Conservation (phyloP, 2,329 filamentous ascomycete species). For the Volutella citrinella region DNA sequence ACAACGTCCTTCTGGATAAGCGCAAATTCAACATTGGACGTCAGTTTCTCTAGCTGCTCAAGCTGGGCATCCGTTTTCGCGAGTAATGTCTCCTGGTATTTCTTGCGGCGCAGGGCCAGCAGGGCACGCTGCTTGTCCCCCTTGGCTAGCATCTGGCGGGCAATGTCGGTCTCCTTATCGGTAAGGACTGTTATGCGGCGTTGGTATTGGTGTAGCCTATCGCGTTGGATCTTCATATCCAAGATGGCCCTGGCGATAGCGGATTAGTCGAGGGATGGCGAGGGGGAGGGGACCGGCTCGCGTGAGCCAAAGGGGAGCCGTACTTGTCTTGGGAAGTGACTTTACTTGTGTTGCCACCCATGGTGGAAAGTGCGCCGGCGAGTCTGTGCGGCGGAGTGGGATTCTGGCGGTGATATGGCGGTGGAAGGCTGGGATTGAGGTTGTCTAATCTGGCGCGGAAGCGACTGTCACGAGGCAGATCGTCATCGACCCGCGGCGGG, state of each 20-base stretch:
- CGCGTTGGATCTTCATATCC: constrained; percentile 95
- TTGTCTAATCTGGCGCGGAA: no score
- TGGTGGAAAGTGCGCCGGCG: constrained; percentile 25
- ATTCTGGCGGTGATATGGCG: constrained; percentile 4
- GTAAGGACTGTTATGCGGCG: constrained; percentile 84
- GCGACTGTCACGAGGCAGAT: constrained; percentile 25
- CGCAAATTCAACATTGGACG: constrained; percentile 88
- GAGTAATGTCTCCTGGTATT: constrained; percentile 90
- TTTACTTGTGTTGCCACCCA: constrained; percentile 57
- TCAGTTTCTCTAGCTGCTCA: constrained; percentile 88
- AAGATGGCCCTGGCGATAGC: constrained; percentile 73
- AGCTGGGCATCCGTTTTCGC: constrained; percentile 89
- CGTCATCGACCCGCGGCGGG: constrained; percentile 22
- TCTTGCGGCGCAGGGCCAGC: constrained; percentile 87
- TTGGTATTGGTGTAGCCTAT: constrained; percentile 96
- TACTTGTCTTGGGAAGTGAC: constrained; percentile 81
- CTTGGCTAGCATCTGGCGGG: constrained; percentile 74
- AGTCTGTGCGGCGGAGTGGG: constrained; percentile 4
- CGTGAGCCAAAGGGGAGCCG: constrained; percentile 23
- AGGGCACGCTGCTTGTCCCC: constrained; percentile 81
- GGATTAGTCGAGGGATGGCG: constrained; percentile 12
- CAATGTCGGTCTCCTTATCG: constrained; percentile 81
- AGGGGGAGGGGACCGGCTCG: constrained; percentile 1
- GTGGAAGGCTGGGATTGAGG: no score
- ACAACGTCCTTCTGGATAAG: constrained; percentile 95